Percentiles rank a stretch among this genome's conserved stretches.
Conservation (phyloP, 352 stramenopile genomes). For the Phytopythium boreale region DNA sequence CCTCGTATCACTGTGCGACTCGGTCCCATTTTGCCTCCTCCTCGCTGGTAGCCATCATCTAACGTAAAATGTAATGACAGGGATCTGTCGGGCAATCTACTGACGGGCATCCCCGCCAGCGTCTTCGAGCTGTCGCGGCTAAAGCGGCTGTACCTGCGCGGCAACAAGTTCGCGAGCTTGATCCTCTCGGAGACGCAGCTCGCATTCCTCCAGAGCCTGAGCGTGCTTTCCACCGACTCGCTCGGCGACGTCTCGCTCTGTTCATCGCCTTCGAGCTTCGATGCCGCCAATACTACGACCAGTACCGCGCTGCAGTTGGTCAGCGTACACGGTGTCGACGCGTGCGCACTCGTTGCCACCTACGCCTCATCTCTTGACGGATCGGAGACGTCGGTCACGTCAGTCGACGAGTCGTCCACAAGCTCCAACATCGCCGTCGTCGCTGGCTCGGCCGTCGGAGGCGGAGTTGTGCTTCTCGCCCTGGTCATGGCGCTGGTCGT, state of each 20-base stretch:
- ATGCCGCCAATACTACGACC: slow-evolving; percentile 1
- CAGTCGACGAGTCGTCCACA: neutral
- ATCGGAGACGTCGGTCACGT: neutral
- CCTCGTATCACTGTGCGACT: slow-evolving; percentile 42
- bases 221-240: slow-evolving; percentile 29
- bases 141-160: slow-evolving; percentile 29
- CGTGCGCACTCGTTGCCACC: neutral
- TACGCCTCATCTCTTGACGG: slow-evolving; percentile 12
- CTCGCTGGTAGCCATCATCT: neutral
- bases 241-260: slow-evolving; percentile 28
- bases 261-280: slow-evolving; percentile 4
- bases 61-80: slow-evolving; percentile 12
- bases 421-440: neutral
- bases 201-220: slow-evolving; percentile 34
- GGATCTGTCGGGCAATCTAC: slow-evolving; percentile 47
- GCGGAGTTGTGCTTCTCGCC: neutral
- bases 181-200: slow-evolving; percentile 33
- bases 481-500: slow-evolving; percentile 5
- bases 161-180: slow-evolving; percentile 38
- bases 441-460: slow-evolving; percentile 1
- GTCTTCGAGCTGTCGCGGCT: slow-evolving; percentile 45
- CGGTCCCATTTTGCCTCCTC: neutral
- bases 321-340: slow-evolving; percentile 13
- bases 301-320: slow-evolving; percentile 21
- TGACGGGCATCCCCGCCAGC: slow-evolving; percentile 35